Base-by-base conservation (phyloP, 805 yeast genomes). In the Lipomyces japonicus region DNA sequence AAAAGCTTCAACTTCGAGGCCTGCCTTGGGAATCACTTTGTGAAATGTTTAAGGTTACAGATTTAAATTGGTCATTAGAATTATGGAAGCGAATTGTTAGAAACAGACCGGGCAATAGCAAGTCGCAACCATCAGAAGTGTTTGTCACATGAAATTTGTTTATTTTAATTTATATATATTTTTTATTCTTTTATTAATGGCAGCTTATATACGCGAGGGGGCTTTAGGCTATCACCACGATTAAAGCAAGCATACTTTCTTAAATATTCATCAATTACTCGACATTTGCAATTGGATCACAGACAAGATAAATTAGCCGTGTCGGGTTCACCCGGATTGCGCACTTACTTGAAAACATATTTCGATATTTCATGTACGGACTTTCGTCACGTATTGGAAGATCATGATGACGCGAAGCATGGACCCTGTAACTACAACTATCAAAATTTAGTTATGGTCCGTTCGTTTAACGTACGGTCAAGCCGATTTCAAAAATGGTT, bases 21-120 rank as follows among this genome's bases (percentile, higher is more conserved):
- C 24, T 22, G 6, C 25, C 38, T 3, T 22, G 25, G 4, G 45
- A 42, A n/a, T 42, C 45, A 16, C 32, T 42, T 6, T 42, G 45
- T 37, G 26, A 42, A n/a, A 19, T 42, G 16, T 28, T 42, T 7
- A 37, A 32, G n/a, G 4, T 10, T 14, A 31, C 45, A 38, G 45
- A 42, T n/a, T 22, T 16, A 7, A 32, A 18, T 14, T 42, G 45
- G 45, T 42, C 45, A 23, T 6, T 42, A 22, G 26, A 16, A 2
- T 30, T 24, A 36, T 36, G 21, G 21, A 36, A 21, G 39, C 23
- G 23, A 5, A n/a, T 24, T 12, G 7, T 16, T 10, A 21, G 24
- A 16, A 24, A 36, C 4, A 7, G 39, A 16, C 39, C 23, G 39
- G n/a, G 23, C n/a, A n/a, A n/a, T n/a, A n/a, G n/a, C n/a, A 36